Base-by-base conservation (phyloP, 75 land plant species). In the Picea glauca region DNA sequence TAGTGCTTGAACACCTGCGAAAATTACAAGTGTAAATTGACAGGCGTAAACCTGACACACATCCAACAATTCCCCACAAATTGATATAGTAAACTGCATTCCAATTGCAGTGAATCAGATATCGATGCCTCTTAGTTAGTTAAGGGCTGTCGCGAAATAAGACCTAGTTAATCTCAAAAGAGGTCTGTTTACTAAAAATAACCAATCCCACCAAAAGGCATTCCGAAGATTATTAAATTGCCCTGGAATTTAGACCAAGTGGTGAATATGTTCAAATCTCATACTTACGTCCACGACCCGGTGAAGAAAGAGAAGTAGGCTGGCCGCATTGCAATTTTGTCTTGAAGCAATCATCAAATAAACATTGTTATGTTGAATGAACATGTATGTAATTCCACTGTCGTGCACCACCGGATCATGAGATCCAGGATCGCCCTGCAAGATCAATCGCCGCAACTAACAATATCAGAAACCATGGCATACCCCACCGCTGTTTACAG, bases 301-400 rank as follows among this genome's bases (percentile, higher is more conserved):
- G 61, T 97, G 99, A 18, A 97, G 91, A 85, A 97, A 97, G 30
- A 94, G 87, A 54, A 97, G 89, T 74, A 92, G 89, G 79, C 98
- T 94, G 8, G 99, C 93, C 32, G 95, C 99, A 91, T 97, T 97
- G 90, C 99, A 97, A 78, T 97, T 97, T 90, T 97, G 99, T 78
- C 98, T 85, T 0, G 99, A 38, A 62, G 86, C 86, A 43, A 87
- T 87, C 88, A 87, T 84, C 31, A 87, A 78, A 76, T 87, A 87
- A 23, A 87, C 83, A 66, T 87, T 87, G 63, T 84, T 87, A 74
- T 87, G 80, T 77, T 87, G 86, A 40, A 87, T 80, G 67, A 84
- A 87, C 74, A 87, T 83, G 58, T 84, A 87, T 43, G 83, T 87
- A 21, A 87, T 84, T 62, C 88, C 88, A 68, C 76, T 72, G 38